Evolutionary conservation across 2,329 filamentous ascomycete genomes (phyloP).

Genomic region (Aspergillus jensenii): DNA sequence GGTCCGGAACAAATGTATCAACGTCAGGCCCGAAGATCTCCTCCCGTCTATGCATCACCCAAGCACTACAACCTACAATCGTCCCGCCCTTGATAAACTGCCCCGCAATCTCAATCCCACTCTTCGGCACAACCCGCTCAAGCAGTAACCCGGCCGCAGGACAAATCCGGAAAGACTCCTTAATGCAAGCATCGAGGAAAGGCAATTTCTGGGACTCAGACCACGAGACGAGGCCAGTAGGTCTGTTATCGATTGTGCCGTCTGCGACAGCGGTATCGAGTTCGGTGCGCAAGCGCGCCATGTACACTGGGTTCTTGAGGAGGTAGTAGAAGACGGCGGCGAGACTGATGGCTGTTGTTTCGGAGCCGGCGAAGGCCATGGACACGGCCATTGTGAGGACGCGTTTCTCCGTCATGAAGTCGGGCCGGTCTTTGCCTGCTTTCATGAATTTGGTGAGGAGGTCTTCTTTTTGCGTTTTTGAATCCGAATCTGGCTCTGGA

Average conservation of each 20-base stretch:
- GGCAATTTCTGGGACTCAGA: constrained; percentile 26
- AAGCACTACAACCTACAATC: constrained; percentile 45
- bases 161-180: constrained; percentile 39
- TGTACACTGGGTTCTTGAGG: constrained; percentile 57
- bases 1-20: constrained; percentile 43
- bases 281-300: constrained; percentile 49
- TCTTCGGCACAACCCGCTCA: constrained; percentile 34
- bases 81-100: constrained; percentile 39
- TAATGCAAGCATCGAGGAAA: constrained; percentile 36
- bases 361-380: constrained; percentile 64
- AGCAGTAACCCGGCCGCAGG: constrained; percentile 36
- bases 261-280: constrained; percentile 54
- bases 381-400: constrained; percentile 31
- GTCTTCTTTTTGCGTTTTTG: constrained; percentile 15
- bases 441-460: constrained; percentile 29
- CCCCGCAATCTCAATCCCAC: constrained; percentile 30
- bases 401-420: constrained; percentile 28
- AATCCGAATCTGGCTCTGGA: background rate
- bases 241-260: constrained; percentile 8
- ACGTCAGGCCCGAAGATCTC: constrained; percentile 42
- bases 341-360: constrained; percentile 76
- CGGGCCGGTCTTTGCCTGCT: constrained; percentile 22
- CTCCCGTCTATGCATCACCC: constrained; percentile 43
- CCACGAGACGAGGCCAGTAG: constrained; percentile 5
- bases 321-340: constrained; percentile 73